Evolutionary conservation across 179 eudicot genomes (phyloP).

Genomic region (Beta macrorhiza): DNA sequence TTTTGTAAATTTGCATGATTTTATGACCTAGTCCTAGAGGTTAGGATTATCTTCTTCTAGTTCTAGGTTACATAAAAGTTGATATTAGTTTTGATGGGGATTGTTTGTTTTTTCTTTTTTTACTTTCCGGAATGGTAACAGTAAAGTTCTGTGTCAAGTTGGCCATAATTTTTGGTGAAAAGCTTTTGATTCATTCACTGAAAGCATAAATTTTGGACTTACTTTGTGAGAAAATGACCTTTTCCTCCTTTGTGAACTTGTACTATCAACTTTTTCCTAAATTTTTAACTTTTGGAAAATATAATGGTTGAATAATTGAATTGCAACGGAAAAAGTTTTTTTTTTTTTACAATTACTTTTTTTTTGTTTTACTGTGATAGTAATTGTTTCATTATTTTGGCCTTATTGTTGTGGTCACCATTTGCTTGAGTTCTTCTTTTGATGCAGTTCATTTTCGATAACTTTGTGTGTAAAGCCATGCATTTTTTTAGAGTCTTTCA

Average conservation of each 20-base stretch:
- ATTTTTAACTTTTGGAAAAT: conserved; percentile 11
- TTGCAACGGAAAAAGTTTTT: not conserved
- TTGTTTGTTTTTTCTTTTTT: conserved; percentile 20
- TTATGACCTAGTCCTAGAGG: not conserved
- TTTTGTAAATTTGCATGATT: no score
- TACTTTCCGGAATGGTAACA: conserved; percentile 14
- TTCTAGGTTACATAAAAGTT: conserved; percentile 17
- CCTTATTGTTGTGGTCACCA: conserved; percentile 23
- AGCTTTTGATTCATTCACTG: conserved; percentile 17
- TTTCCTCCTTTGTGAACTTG: conserved; percentile 15
- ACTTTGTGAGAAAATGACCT: conserved; percentile 31
- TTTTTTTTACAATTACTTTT: not conserved
- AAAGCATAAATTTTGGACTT: conserved; percentile 14
- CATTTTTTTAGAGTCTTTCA: conserved; percentile 10
- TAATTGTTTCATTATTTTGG: conserved; percentile 10
- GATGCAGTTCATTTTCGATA: conserved; percentile 33
- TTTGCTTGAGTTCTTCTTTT: conserved; percentile 28
- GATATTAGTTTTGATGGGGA: conserved; percentile 23
- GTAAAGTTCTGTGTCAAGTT: conserved; percentile 30
- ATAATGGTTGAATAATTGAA: not conserved
- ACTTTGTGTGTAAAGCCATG: conserved; percentile 30
- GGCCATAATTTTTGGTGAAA: conserved; percentile 27
- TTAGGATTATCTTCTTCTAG: not conserved
- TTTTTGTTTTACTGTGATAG: not conserved
- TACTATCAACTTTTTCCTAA: conserved; percentile 17